phyloP scores from a whole-genome alignment of 768 basidiomycete species.

The Amylocystis lapponica region DNA sequence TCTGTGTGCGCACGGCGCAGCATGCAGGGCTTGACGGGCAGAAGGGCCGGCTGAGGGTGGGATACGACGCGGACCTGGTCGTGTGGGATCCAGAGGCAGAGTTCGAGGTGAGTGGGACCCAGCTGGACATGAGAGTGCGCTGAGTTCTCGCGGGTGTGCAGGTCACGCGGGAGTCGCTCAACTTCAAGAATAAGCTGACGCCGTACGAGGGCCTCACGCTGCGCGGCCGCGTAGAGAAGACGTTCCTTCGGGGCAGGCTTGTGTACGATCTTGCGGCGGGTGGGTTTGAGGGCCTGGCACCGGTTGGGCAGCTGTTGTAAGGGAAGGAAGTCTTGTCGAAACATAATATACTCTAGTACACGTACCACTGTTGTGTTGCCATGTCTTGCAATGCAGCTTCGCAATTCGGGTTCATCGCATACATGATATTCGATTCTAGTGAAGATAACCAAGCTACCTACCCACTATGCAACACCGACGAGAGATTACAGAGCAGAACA shows the following conservation, averaged over 20 bases:
- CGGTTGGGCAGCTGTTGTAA: conserved; percentile 14
- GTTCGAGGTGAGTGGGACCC: conserved; percentile 29
- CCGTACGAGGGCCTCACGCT: conserved; percentile 79
- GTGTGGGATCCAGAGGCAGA: conserved; percentile 68
- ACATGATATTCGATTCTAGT: too few relatives aligned
- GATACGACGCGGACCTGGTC: conserved; percentile 82
- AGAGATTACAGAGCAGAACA: too few relatives aligned
- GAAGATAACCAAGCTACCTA: too few relatives aligned
- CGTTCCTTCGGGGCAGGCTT: conserved; percentile 70
- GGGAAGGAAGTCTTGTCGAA: background rate
- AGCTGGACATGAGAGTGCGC: conserved; percentile 2
- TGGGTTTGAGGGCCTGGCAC: conserved; percentile 12
- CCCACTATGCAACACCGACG: too few relatives aligned
- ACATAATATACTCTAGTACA: background rate
- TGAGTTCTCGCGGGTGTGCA: conserved; percentile 25
- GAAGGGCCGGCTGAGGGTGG: conserved; percentile 72
- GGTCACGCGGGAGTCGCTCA: conserved; percentile 68
- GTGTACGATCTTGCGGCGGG: conserved; percentile 50
- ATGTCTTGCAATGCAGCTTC: too few relatives aligned
- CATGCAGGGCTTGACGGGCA: conserved; percentile 65
- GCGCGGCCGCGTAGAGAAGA: conserved; percentile 66
- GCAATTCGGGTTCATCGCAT: too few relatives aligned
- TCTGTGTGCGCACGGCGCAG: conserved; percentile 62
- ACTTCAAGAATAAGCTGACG: conserved; percentile 93
- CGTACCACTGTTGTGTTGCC: too few relatives aligned